These are phyloP conservation scores for Berkeleyomyces rouxiae DNA, from an alignment of 2,329 filamentous ascomycete genomes.

Conservation along the genomic window DNA sequence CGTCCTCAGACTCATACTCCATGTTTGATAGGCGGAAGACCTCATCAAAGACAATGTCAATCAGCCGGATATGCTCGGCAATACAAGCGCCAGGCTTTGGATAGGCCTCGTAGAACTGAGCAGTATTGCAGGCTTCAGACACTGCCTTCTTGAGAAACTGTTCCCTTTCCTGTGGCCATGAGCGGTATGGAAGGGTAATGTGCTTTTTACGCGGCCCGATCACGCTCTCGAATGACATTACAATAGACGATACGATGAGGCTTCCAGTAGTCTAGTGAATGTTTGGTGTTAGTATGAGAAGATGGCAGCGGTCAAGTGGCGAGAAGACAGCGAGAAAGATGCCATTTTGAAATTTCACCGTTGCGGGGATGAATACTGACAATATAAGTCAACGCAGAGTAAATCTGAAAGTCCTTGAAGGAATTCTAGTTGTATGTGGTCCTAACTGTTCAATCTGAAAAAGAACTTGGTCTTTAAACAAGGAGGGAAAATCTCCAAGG, in stretches of 20 bases:
- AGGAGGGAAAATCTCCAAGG: no score
- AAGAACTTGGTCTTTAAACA: no score
- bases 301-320: no score
- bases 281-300: not conserved
- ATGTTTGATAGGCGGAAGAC: not conserved
- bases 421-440: no score
- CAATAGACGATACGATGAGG: not conserved
- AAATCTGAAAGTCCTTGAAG: no score
- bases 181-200: not conserved
- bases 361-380: no score
- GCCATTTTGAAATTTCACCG: no score
- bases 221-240: not conserved
- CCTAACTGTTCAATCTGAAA: no score
- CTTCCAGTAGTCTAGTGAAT: not conserved
- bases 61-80: not conserved
- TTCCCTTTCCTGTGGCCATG: not conserved
- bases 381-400: no score
- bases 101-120: not conserved
- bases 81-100: not conserved
- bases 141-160: not conserved
- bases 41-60: not conserved
- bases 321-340: no score
- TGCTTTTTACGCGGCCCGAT: not conserved
- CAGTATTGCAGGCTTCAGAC: not conserved
- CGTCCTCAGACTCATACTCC: not conserved